Percentiles rank a stretch among this genome's conserved stretches.
Evolutionary conservation across 176 grass and related monocot genomes (phyloP).

Genomic region (Ananas comosus): DNA sequence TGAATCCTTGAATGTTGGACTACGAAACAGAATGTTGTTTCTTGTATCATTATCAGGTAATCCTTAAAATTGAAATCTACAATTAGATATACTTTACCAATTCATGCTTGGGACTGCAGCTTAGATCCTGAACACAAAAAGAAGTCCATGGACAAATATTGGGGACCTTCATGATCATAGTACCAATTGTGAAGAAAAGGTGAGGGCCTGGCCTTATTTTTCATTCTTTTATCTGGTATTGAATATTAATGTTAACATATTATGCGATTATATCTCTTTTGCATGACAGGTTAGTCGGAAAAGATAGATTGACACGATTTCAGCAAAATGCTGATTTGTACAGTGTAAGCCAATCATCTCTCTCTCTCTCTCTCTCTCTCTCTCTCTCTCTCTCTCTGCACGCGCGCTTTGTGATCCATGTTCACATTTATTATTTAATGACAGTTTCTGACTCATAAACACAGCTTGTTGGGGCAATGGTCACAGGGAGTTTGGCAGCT

Average conservation of each 20-base stretch:
- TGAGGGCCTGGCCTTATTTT: background rate
- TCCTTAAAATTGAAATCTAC: background rate
- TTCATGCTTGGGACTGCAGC: conserved; percentile 30
- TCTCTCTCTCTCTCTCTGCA: no score
- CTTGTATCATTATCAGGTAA: background rate
- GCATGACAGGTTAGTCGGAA: conserved; percentile 14
- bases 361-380: no score
- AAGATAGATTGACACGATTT: background rate
- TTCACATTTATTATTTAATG: no score
- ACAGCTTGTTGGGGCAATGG: no score
- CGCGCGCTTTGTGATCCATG: background rate
- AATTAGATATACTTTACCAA: background rate
- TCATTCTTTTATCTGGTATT: conserved; percentile 7
- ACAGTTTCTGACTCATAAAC: no score
- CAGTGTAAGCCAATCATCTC: conserved; percentile 22
- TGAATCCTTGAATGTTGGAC: no score
- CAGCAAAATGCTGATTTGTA: conserved; percentile 10
- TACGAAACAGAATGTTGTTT: background rate
- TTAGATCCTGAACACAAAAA: conserved; percentile 96
- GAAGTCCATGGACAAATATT: conserved; percentile 85
- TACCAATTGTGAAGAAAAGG: conserved; percentile 17
- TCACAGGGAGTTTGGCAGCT: no score
- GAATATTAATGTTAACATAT: conserved; percentile 3
- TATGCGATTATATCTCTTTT: conserved; percentile 8
- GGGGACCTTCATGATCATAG: conserved; percentile 54